Percentiles rank a stretch among this genome's conserved stretches.
Evolutionary conservation across 495 filamentous ascomycete genomes (phyloP).

Genomic region (Friedmanniomyces simplex): DNA sequence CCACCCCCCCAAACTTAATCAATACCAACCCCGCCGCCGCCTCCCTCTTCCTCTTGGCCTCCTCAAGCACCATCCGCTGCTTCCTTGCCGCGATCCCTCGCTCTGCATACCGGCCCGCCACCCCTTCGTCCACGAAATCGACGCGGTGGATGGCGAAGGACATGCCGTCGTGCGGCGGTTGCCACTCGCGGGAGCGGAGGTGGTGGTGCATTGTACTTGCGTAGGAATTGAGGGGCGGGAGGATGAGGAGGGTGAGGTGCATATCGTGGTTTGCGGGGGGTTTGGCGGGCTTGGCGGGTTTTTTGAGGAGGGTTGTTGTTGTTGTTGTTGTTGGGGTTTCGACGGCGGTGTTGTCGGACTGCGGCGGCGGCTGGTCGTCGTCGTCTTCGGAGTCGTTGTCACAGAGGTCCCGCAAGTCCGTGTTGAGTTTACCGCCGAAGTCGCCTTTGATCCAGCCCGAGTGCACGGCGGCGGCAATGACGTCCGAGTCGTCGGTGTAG

Average conservation of each 20-base stretch:
- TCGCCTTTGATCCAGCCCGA: conserved; percentile 83
- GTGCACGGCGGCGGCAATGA: conserved; percentile 87
- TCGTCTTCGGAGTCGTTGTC: conserved; percentile 32
- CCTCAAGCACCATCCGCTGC: conserved; percentile 37
- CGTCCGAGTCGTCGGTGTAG: conserved; percentile 93
- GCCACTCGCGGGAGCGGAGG: conserved; percentile 67
- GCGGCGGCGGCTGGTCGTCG: no score
- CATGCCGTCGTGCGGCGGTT: conserved; percentile 63
- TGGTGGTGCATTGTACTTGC: conserved; percentile 62
- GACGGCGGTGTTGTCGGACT: background rate
- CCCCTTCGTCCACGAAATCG: conserved; percentile 67
- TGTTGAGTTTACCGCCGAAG: conserved; percentile 67
- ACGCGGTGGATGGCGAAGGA: conserved; percentile 74
- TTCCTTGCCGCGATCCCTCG: conserved; percentile 52
- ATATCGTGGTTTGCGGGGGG: conserved; percentile 58
- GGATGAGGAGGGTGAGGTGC: conserved; percentile 72
- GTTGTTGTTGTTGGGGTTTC: background rate
- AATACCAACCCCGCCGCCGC: conserved; percentile 15
- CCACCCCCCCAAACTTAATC: no score
- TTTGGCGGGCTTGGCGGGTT: conserved; percentile 40
- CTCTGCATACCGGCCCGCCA: conserved; percentile 51
- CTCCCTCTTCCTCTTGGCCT: conserved; percentile 13
- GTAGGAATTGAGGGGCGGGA: conserved; percentile 71
- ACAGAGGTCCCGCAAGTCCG: conserved; percentile 56
- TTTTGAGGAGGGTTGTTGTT: no score